phyloP scores from a whole-genome alignment of 768 basidiomycete species.

The Pleurotus djamor region DNA sequence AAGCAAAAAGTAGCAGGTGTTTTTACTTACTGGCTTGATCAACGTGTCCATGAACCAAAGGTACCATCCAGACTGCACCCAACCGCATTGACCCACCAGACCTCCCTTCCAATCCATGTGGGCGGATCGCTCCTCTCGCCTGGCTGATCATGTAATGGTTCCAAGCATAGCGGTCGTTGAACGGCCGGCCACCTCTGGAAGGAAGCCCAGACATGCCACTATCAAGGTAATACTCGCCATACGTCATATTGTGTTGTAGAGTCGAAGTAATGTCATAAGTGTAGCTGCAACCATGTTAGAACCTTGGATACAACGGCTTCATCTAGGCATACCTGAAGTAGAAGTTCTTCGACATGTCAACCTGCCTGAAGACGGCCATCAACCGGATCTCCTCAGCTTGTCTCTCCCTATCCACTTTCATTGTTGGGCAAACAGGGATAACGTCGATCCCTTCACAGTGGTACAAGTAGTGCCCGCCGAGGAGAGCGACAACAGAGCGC shows the following conservation, averaged over 20 bases:
- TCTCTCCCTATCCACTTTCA: slow-evolving; percentile 91
- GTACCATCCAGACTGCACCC: slow-evolving; percentile 79
- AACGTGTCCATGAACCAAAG: slow-evolving; percentile 93
- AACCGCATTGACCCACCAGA: not conserved
- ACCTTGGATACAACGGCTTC: no score
- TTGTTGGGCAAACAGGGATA: slow-evolving; percentile 68
- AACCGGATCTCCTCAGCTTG: slow-evolving; percentile 87
- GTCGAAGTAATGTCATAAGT: slow-evolving; percentile 98
- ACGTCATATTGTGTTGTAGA: slow-evolving; percentile 86
- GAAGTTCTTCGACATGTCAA: slow-evolving; percentile 98
- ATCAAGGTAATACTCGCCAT: slow-evolving; percentile 36
- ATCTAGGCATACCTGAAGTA: slow-evolving; percentile 76
- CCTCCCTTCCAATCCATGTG: not conserved
- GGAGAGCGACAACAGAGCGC: slow-evolving; percentile 86
- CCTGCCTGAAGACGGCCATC: slow-evolving; percentile 91
- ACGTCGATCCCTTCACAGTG: slow-evolving; percentile 94
- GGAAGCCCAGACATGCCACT: slow-evolving; percentile 20
- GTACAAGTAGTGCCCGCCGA: slow-evolving; percentile 95
- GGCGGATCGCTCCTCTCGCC: slow-evolving; percentile 27
- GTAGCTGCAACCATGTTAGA: slow-evolving; percentile 49
- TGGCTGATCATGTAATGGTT: slow-evolving; percentile 82
- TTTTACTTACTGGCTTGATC: slow-evolving; percentile 89
- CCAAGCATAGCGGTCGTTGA: slow-evolving; percentile 93
- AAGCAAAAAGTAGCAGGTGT: not conserved
- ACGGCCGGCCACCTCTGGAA: slow-evolving; percentile 35